These are phyloP conservation scores for Eutrema salsugineum DNA, from an alignment of 441 rosid genomes.

Conservation along the genomic window DNA sequence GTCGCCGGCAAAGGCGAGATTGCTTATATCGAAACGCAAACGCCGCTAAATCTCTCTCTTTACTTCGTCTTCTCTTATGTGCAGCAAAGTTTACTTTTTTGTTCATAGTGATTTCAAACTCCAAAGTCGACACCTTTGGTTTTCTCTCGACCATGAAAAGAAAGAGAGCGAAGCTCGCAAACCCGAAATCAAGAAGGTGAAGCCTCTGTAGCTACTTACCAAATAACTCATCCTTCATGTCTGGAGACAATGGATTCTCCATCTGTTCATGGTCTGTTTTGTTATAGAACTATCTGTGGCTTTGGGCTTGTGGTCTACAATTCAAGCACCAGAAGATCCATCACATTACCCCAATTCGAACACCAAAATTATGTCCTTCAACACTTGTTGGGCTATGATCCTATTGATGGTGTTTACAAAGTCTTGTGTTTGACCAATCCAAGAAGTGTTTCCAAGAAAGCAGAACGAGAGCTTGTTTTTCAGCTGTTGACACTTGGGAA, in stretches of 20 bases:
- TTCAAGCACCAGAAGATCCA: background rate
- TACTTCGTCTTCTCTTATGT: no score
- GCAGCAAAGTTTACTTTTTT: no score
- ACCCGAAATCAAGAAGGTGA: background rate
- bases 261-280: conserved; percentile 14
- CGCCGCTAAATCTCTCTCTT: no score
- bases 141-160: no score
- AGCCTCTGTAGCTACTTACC: background rate
- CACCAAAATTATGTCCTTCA: background rate
- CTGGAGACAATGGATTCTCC: background rate
- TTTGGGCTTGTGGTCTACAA: background rate
- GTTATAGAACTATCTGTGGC: background rate
- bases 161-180: background rate
- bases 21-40: no score
- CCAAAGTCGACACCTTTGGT: no score
- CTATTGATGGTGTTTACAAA: background rate
- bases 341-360: background rate
- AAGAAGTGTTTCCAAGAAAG: no score
- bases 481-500: background rate
- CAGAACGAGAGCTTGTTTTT: background rate
- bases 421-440: background rate
- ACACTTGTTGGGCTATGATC: conserved; percentile 13
- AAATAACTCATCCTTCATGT: background rate
- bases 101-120: no score
- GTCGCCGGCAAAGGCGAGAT: no score